Base-by-base conservation (phyloP, 2,329 filamentous ascomycete genomes). In the Zalaria obscura region DNA sequence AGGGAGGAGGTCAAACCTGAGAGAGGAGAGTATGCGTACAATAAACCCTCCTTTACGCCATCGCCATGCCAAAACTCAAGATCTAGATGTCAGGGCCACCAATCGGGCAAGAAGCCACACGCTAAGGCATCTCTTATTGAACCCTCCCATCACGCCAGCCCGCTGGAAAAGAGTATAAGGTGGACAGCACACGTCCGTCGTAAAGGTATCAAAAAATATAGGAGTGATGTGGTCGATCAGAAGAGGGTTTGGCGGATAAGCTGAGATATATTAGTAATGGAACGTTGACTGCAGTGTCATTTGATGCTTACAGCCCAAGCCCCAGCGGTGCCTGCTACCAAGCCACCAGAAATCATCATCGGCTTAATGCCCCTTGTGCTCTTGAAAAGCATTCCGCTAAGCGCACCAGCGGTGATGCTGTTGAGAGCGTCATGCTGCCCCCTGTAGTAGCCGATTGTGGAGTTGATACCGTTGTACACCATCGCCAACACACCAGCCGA, bases 371-470 rank as follows among this genome's bases (percentile, higher is more conserved):
- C 91, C 55, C 84, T 76, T 38, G 93, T 96, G 62, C 88, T 93
- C 73, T 95, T 96, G 68, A 98, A 98, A 9, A 98, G 61, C 73
- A 89, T 88, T 44, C 91, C 91, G 57, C 87, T 93, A 52, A 98
- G 61, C 1, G 73, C 82, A 49, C 93, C 91, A 4, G 91, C 89
- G 18, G 75, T 64, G 41, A 98, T 75, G 48, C 86, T 91, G 68
- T 98, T 98, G 44, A 80, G 76, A 3, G 86, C 75, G 61, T 98
- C 93, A 53, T 94, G 87, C 66, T 86, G 85, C 48, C 86, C 86
- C 46, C 88, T 73, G 48, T 79, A 61, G 54, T 83, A 78, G 33
- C 86, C 87, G 47, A 93, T 77, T 43, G 76, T 76, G 28, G 84
- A 91, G 68, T 93, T 94, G 62, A 91, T 72, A 42, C 84, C 83